Base-by-base conservation (phyloP, 2,329 filamentous ascomycete genomes). In the Sporothrix humicola region DNA sequence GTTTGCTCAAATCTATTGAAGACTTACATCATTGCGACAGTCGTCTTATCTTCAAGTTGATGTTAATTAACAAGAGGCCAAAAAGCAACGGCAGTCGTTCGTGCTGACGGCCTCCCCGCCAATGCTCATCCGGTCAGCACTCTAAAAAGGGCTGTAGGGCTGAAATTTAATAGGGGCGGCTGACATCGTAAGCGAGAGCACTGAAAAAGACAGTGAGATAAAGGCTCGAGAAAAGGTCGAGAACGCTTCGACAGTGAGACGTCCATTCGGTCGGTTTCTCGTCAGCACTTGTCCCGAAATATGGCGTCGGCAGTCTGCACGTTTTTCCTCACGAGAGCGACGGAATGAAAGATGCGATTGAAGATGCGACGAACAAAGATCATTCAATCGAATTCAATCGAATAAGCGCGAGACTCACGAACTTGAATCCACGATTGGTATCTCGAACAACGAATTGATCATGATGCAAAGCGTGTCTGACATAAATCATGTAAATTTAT, bases 131-230 rank as follows among this genome's bases (percentile, higher is more conserved):
- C 13, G 23, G 66, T 69, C 66, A 69, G 66, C 66, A 69, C 66
- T 69, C 23, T 69, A 69, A 69, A 69, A 56, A 23, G 66, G 66
- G 48, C 50, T 44, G 66, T 69, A 69, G 50, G 66, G 50, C 66
- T 69, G 70, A 72, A 66, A 66, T 37, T 23, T 12, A 17, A 50
- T 26, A 31, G 44, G 65, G 65, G 15, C 65, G 46, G 65, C 65
- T 69, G 59, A 65, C 59, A 46, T 65, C n/a, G 59, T 23, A 44
- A 50, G 52, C 44, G 59, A 46, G 59, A 65, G 15, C n/a, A 20
- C 8, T 17, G 20, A 2, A 15, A 59, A n/a, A 3, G 37, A 37
- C 23, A 37, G 56, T 13, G 20, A 31, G 54, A 13, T 31, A 42
- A 59, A 59, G 37, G 13, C 4, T 26, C 17, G 56, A 37, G 26